Percentiles rank a stretch among this genome's conserved stretches.
phyloP scores from a whole-genome alignment of 495 filamentous ascomycete species.

The Schizothecium vesticola region DNA sequence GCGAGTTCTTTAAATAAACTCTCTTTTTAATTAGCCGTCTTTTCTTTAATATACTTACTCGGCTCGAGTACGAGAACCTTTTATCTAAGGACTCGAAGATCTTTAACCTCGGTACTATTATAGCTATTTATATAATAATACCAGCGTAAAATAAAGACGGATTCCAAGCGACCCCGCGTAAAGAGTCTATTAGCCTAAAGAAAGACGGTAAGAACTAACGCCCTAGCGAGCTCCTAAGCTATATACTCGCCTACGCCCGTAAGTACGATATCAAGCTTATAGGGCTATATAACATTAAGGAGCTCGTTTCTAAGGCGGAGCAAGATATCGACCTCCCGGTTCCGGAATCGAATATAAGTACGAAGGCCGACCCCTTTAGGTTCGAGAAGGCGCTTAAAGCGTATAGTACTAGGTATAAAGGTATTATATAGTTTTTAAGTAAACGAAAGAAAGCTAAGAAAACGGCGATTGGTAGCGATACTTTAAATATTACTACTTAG shows the following conservation, averaged over 20 bases:
- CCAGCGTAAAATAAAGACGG: neutral
- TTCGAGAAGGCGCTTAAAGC: constrained; percentile 14
- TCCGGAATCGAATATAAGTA: constrained; percentile 5
- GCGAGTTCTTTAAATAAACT: constrained; percentile 14
- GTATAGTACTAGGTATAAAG: constrained; percentile 10
- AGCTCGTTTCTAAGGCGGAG: constrained; percentile 12
- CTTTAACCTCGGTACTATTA: constrained; percentile 28
- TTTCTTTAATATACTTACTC: constrained; percentile 34
- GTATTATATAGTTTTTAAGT: constrained; percentile 5
- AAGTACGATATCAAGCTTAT: constrained; percentile 20
- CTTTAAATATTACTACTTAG: constrained; percentile 33
- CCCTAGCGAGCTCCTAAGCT: constrained; percentile 9
- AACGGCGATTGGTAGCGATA: constrained; percentile 31
- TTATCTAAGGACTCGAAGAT: constrained; percentile 26
- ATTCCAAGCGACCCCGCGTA: neutral
- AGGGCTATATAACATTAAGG: constrained; percentile 25
- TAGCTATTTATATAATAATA: constrained; percentile 29
- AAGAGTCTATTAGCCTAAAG: constrained; percentile 11
- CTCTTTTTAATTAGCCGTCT: constrained; percentile 28
- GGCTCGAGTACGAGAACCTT: constrained; percentile 25
- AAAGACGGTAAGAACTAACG: constrained; percentile 21
- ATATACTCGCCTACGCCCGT: constrained; percentile 21
- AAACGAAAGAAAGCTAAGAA: neutral
- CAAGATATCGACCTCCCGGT: constrained; percentile 19
- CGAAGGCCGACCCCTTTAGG: constrained; percentile 16